Percentiles rank a stretch among this genome's conserved stretches.
Evolutionary conservation across 768 basidiomycete genomes (phyloP).

Genomic region (Trametes sanguinea): DNA sequence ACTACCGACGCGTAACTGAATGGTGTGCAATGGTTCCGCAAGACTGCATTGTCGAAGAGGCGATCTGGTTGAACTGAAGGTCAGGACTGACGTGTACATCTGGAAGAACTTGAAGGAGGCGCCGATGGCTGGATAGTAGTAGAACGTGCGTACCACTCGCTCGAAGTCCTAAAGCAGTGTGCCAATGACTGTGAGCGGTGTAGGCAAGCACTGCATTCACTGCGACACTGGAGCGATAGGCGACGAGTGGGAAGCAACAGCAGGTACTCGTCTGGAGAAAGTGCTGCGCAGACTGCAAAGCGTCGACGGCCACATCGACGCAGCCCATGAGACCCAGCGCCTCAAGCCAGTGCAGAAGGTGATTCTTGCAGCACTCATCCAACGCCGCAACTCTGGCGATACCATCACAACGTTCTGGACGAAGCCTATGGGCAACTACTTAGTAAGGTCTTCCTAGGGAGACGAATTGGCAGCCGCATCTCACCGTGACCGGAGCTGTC

Average conservation of each 20-base stretch:
- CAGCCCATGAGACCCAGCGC: constrained; percentile 6
- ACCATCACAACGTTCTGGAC: too few relatives aligned
- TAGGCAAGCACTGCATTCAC: too few relatives aligned
- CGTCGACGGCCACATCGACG: not conserved
- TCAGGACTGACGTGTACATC: constrained; percentile 8
- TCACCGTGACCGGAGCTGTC: too few relatives aligned
- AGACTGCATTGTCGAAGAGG: not conserved
- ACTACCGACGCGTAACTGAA: too few relatives aligned
- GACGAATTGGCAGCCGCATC: too few relatives aligned
- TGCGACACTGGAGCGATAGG: too few relatives aligned
- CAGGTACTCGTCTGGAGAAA: not conserved
- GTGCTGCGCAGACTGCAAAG: not conserved
- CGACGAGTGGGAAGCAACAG: too few relatives aligned
- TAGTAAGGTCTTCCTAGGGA: too few relatives aligned
- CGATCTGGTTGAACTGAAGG: not conserved
- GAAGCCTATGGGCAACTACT: too few relatives aligned
- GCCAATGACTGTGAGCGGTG: too few relatives aligned
- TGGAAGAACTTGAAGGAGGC: constrained; percentile 13
- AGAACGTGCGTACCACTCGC: constrained; percentile 12
- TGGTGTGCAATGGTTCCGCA: too few relatives aligned
- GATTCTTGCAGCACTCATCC: constrained; percentile 14
- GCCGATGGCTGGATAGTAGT: constrained; percentile 15
- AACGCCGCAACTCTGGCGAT: too few relatives aligned
- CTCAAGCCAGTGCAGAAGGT: constrained; percentile 31
- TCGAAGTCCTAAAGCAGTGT: constrained; percentile 16